Percentiles rank a stretch among this genome's conserved stretches.
These are phyloP conservation scores for Acmispon strigosus DNA, from an alignment of 306 rosid genomes.

Conservation along the genomic window DNA sequence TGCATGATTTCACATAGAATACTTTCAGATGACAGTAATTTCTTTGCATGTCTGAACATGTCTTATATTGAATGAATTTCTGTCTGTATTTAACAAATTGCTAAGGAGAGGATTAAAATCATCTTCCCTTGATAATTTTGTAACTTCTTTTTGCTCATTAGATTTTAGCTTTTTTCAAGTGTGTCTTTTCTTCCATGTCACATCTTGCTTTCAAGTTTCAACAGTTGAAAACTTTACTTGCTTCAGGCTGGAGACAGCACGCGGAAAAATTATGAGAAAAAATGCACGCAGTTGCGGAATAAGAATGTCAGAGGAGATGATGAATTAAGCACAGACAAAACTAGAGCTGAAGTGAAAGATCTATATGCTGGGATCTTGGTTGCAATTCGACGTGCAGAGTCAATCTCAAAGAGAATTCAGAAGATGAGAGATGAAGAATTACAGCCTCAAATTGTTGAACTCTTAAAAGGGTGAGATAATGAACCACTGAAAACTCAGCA, in stretches of 20 bases:
- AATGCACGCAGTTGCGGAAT: constrained; percentile 58
- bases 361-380: constrained; percentile 82
- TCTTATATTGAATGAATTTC: background rate
- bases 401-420: constrained; percentile 79
- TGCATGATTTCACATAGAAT: background rate
- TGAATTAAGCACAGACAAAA: constrained; percentile 54
- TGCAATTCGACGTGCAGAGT: constrained; percentile 85
- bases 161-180: too few relatives aligned
- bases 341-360: constrained; percentile 74
- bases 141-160: too few relatives aligned
- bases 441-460: constrained; percentile 82
- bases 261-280: constrained; percentile 70
- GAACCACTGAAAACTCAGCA: constrained; percentile 13
- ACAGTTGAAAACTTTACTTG: constrained; percentile 12
- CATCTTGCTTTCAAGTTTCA: background rate
- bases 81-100: background rate
- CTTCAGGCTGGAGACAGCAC: constrained; percentile 77
- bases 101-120: background rate
- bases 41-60: background rate
- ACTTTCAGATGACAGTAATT: background rate
- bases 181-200: background rate
- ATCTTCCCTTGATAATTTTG: too few relatives aligned
- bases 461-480: constrained; percentile 73
- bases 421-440: constrained; percentile 83
- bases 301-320: constrained; percentile 70